Percentiles rank a stretch among this genome's conserved stretches.
Conservation (phyloP, 1,284 basidiomycete species). For the Cryptococcus neoformans region DNA sequence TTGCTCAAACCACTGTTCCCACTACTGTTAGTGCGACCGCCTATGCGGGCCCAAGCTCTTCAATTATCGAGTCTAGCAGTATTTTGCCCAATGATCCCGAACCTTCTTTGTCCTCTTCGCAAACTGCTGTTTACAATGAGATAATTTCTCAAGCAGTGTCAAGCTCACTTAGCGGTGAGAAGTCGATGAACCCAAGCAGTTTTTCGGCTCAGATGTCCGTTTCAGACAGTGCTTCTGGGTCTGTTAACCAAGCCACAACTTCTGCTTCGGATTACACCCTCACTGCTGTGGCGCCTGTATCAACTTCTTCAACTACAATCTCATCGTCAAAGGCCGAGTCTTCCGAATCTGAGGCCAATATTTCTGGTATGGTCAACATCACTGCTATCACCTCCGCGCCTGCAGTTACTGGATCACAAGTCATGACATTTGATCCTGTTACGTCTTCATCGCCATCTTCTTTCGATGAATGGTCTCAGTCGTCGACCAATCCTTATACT, state of each 20-base stretch:
- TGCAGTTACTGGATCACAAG: constrained; percentile 12
- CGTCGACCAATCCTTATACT: constrained; percentile 7
- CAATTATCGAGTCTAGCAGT: too few relatives aligned
- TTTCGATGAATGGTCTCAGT: neutral
- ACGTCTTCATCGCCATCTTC: constrained; percentile 8
- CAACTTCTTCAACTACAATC: neutral
- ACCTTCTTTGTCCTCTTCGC: too few relatives aligned
- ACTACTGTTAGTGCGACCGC: too few relatives aligned
- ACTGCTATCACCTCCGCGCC: constrained; percentile 14
- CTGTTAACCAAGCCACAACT: neutral
- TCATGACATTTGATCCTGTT: constrained; percentile 8
- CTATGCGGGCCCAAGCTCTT: too few relatives aligned
- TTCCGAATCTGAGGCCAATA: neutral
- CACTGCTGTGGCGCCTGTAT: neutral
- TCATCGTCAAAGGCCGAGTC: neutral
- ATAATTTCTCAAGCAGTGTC: too few relatives aligned
- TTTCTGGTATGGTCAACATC: constrained; percentile 4
- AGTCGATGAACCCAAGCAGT: too few relatives aligned
- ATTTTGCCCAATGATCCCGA: too few relatives aligned
- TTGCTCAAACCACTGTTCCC: too few relatives aligned
- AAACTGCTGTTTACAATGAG: too few relatives aligned
- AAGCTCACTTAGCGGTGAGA: too few relatives aligned
- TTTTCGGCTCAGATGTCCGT: too few relatives aligned
- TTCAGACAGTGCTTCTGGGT: neutral
- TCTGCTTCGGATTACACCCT: neutral